Conservation (phyloP, 441 rosid genomes). For the Gossypium aridum region DNA sequence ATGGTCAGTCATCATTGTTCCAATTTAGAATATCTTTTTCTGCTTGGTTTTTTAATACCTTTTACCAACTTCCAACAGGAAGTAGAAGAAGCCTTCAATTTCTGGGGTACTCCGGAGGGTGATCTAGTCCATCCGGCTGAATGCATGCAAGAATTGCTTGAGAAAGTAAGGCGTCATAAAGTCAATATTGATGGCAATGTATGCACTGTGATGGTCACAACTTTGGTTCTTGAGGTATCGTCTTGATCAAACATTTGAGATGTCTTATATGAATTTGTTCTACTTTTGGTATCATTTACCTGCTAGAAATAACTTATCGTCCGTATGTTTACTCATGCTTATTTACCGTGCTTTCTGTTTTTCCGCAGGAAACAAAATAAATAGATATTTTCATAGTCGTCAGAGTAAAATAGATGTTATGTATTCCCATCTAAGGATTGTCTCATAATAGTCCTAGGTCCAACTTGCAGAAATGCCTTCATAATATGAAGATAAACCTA, state of each 20-base stretch:
- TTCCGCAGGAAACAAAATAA: background rate
- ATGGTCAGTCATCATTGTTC: background rate
- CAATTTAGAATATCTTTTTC: background rate
- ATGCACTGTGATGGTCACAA: slow-evolving; percentile 95
- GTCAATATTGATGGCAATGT: slow-evolving; percentile 94
- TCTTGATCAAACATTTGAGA: background rate
- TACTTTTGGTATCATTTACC: background rate
- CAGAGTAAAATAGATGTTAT: no score
- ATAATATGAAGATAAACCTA: background rate
- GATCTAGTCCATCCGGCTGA: slow-evolving; percentile 94
- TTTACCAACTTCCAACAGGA: slow-evolving; percentile 61
- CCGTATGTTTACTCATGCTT: background rate
- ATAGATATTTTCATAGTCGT: background rate
- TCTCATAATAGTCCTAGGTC: background rate
- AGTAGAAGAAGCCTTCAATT: slow-evolving; percentile 78
- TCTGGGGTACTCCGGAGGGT: slow-evolving; percentile 99
- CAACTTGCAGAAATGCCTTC: background rate
- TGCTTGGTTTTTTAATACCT: slow-evolving; percentile 3
- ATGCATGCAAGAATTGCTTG: slow-evolving; percentile 93
- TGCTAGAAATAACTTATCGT: background rate
- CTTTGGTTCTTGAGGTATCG: slow-evolving; percentile 95
- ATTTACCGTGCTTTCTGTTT: background rate
- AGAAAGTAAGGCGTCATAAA: slow-evolving; percentile 87
- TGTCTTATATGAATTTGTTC: background rate
- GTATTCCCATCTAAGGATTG: background rate